Evolutionary conservation across 495 filamentous ascomycete species (phyloP).

Genomic region (Hyaloscypha bicolor): DNA sequence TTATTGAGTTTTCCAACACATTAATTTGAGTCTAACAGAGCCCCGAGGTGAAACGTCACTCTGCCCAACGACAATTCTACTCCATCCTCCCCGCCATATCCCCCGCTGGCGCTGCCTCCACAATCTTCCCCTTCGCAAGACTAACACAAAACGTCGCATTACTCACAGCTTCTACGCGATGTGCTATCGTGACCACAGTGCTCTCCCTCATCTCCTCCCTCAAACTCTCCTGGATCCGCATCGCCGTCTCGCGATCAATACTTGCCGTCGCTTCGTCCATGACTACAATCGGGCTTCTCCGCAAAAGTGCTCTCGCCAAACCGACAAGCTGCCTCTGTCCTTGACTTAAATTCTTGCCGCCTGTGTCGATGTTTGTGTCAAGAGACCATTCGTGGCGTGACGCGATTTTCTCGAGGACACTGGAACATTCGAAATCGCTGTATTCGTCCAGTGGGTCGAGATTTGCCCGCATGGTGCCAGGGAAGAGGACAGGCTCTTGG

Average conservation of each 20-base stretch:
- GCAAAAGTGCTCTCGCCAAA: slow-evolving; percentile 57
- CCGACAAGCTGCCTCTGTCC: slow-evolving; percentile 66
- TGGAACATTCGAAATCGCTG: slow-evolving; percentile 50
- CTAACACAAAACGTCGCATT: slow-evolving; percentile 74
- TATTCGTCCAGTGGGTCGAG: slow-evolving; percentile 47
- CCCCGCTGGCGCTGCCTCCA: slow-evolving; percentile 39
- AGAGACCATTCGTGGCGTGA: slow-evolving; percentile 55
- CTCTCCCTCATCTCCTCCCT: slow-evolving; percentile 73
- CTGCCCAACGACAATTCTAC: not conserved
- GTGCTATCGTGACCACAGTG: slow-evolving; percentile 87
- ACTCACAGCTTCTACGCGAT: slow-evolving; percentile 53
- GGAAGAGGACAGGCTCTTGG: slow-evolving; percentile 66
- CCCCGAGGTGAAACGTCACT: not conserved
- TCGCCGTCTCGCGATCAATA: slow-evolving; percentile 78
- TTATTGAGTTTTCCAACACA: too few relatives aligned
- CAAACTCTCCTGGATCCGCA: slow-evolving; percentile 74
- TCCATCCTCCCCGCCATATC: slow-evolving; percentile 24
- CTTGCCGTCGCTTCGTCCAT: slow-evolving; percentile 86
- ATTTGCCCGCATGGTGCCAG: slow-evolving; percentile 60
- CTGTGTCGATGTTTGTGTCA: slow-evolving; percentile 56
- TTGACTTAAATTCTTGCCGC: slow-evolving; percentile 42
- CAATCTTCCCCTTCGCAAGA: slow-evolving; percentile 62
- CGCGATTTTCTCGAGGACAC: slow-evolving; percentile 54
- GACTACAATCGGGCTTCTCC: slow-evolving; percentile 61
- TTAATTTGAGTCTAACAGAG: not conserved